Evolutionary conservation across 2,329 filamentous ascomycete species (phyloP).

Genomic region (Verticillium isaacii): DNA sequence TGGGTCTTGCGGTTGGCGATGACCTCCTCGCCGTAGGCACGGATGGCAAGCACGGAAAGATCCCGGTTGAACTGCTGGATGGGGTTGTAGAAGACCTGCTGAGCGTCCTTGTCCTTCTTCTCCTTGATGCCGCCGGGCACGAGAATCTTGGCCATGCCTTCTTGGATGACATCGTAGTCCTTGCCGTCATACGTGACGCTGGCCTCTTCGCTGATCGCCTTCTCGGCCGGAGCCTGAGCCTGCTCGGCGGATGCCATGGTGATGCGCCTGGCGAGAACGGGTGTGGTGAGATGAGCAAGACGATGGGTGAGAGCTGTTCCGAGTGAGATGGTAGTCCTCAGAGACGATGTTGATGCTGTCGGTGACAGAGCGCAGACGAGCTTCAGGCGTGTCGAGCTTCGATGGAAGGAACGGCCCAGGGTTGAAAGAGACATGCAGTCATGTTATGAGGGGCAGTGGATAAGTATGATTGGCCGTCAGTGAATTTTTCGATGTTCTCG

Average conservation of each 20-base stretch:
- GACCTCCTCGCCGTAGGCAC: conserved; percentile 72
- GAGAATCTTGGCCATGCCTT: conserved; percentile 54
- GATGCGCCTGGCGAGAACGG: background rate
- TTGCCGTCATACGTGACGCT: conserved; percentile 36
- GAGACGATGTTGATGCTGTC: background rate
- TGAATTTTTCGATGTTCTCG: background rate
- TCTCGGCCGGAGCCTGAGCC: background rate
- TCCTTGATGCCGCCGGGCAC: conserved; percentile 38
- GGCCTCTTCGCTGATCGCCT: background rate
- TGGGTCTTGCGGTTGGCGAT: conserved; percentile 40
- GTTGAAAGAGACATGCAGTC: background rate
- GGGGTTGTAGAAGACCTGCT: conserved; percentile 96
- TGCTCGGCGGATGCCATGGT: background rate
- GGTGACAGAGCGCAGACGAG: background rate
- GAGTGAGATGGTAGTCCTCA: background rate
- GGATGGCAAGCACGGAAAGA: conserved; percentile 86
- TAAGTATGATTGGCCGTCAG: background rate
- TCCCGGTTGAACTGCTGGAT: conserved; percentile 99
- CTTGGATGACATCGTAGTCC: conserved; percentile 46
- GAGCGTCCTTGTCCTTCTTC: conserved; percentile 54
- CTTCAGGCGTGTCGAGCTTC: background rate
- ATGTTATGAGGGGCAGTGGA: background rate
- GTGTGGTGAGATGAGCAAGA: background rate
- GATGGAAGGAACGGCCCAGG: background rate
- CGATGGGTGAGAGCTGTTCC: background rate